phyloP scores from a whole-genome alignment of 202 grass and related monocot genomes.

The Zizania palustris region DNA sequence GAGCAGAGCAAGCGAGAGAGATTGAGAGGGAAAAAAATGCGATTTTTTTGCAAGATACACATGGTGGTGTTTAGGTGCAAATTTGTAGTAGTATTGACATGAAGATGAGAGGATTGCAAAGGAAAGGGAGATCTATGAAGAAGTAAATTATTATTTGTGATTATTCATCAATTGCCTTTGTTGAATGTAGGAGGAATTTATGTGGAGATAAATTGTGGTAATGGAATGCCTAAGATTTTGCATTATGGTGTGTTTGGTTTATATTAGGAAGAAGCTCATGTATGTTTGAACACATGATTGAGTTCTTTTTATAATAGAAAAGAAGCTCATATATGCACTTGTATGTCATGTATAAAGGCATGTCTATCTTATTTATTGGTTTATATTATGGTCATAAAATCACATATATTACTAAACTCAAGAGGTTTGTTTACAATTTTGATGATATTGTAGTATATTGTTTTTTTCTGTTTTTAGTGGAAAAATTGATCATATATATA shows the following conservation, averaged over 20 bases:
- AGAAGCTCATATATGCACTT: no score
- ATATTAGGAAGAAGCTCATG: no score
- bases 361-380: no score
- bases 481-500: no score
- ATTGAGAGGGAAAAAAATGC: background rate
- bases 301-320: no score
- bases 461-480: no score
- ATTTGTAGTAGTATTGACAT: background rate
- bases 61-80: background rate
- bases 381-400: no score
- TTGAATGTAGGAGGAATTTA: background rate
- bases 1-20: background rate
- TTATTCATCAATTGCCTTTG: background rate
- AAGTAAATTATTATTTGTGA: background rate
- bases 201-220: background rate
- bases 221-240: background rate
- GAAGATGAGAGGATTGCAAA: background rate
- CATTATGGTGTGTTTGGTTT: background rate
- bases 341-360: no score
- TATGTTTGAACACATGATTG: no score
- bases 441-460: no score
- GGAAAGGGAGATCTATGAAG: background rate
- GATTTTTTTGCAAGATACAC: background rate
- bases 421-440: no score
- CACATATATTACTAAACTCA: no score